Evolutionary conservation across 2,329 filamentous ascomycete species (phyloP), one percentile per base, ranked within the genome.

Genomic region (Pseudofabraea citricarpa): DNA sequence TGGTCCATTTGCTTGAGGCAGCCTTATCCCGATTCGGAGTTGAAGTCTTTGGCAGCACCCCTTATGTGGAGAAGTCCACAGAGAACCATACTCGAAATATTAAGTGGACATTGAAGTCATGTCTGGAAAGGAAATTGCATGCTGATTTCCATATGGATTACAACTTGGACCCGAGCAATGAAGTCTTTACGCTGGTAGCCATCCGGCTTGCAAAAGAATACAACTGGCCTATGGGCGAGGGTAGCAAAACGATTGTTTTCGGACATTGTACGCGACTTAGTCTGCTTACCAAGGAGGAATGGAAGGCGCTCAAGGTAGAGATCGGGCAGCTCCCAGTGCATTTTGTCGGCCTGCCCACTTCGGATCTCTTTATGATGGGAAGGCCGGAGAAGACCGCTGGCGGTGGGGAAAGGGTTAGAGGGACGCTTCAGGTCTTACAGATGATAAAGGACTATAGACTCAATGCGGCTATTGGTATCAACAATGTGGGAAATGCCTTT

Each of bases 131-230:
- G 29, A 56, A 61, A 2, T 69, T 81, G 40, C 77, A 85, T 57
- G 62, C 88, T 5, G 84, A 88, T 54, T 79, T 87, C 36, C 85
- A 88, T 57, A 69, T 88, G 5, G 85, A 88, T 59, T 87, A 88
- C 58, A 80, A 81, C 44, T 65, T 87, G 3, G 72, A 81, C 40
- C 46, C 62, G 2, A 52, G 56, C 2, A 69, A 62, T 36, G 67
- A 73, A 39, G 65, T 78, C 0, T 62, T 81, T 42, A 63, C 82
- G 0, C 76, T 74, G 64, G 63, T 72, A 32, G 74, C 81, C 1
- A 44, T 87, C 18, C 56, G 71, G 1, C 60, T 66, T 1, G 64
- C 87, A 10, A 67, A 71, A 44, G 58, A 64, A 10, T 59, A 67
- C 20, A 46, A 64, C 3, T 87, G 83, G 83, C 51, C 44, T 50